Base-by-base conservation (phyloP, 2,329 filamentous ascomycete genomes). In the Penicillium sp. region DNA sequence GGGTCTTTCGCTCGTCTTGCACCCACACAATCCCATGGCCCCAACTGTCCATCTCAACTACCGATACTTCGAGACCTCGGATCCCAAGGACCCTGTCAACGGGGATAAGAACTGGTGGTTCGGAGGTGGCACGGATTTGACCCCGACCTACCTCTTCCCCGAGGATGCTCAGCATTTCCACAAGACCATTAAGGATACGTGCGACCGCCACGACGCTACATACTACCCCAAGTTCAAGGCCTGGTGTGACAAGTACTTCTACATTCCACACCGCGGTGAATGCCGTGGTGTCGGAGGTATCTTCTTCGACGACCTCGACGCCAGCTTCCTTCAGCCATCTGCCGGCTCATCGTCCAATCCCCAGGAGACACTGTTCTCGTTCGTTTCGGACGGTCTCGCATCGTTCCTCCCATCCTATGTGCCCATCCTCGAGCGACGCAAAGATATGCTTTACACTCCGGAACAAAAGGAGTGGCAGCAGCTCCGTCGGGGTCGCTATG, bases 181-280 rank as follows among this genome's bases (percentile, higher is more conserved):
- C 78, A 84, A 84, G 69, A 89, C 87, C 2, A 86, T 99, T 64
- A 97, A 96, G 74, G 83, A 89, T 38, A 87, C 87, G 14, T 99
- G 93, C 73, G 93, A 99, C 72, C 85, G 86, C 59, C 93, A 99
- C 70, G 88, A 96, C 75, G 88, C 88, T 69, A 80, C 78, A 31
- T 99, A 96, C 77, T 99, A 95, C 70, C 85, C 89, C 11, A 83
- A 84, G 45, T 99, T 97, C 80, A 99, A 99, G 77, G 86, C 87
- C 67, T 99, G 93, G 93, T 99, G 93, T 70, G 93, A 99, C 70
- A 84, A 95, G 63, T 99, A 99, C 76, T 99, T 99, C 74, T 86
- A 80, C 76, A 88, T 96, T 72, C 92, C 91, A 69, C 93, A 99
- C 75, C 84, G 93, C 39, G 81, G 82, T 51, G 93, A 99, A 75